Evolutionary conservation across 2,329 filamentous ascomycete species (phyloP), one percentile per base, ranked within the genome.

Genomic region (Fusarium scirpi): DNA sequence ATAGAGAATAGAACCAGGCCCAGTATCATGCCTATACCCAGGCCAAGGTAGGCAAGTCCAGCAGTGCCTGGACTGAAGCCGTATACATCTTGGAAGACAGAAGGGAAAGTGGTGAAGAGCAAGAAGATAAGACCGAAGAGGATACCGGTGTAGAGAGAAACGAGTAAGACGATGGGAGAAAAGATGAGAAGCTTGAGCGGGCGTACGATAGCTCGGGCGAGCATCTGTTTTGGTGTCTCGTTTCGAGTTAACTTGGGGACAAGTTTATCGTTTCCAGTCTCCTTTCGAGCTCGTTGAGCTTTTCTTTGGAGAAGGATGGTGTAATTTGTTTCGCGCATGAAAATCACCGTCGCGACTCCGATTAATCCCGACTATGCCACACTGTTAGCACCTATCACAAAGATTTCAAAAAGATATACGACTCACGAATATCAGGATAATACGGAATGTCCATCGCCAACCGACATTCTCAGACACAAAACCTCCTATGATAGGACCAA

Each of bases 161-260:
- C 54, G 27, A 85, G 81, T 20, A 87, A 82, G 1, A 89, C 83
- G 3, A 88, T 83, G 0, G 87, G 86, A 46, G 87, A 86, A 2
- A 83, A 81, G 0, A 89, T 79, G 2, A 89, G 82, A 61, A 89
- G 78, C 29, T 82, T 79, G 2, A 84, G 41, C 0, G 85, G 85
- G 1, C 83, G 73, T 9, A 82, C 68, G 4, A 82, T 68, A 9
- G 78, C 78, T 5, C 48, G 87, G 18, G 44, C 57, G 46, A 75
- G 75, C 58, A 72, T 69, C 43, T 73, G 70, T 4, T 64, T 38
- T 0, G 68, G 60, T 12, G 62, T 65, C 47, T 67, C 41, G 30
- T 67, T 32, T 56, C 56, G 34, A 43, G 49, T 56, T 3, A 56
- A 22, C 22, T 52, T 66, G 1, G 72, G 58, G 8, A 62, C 25